A percentile compares a stretch with the other conserved stretches of the same genome.
These are phyloP conservation scores for Bryoerythrophyllum caledonicum DNA, from an alignment of 225 moss, liverwort and hornwort species.

Conservation along the genomic window DNA sequence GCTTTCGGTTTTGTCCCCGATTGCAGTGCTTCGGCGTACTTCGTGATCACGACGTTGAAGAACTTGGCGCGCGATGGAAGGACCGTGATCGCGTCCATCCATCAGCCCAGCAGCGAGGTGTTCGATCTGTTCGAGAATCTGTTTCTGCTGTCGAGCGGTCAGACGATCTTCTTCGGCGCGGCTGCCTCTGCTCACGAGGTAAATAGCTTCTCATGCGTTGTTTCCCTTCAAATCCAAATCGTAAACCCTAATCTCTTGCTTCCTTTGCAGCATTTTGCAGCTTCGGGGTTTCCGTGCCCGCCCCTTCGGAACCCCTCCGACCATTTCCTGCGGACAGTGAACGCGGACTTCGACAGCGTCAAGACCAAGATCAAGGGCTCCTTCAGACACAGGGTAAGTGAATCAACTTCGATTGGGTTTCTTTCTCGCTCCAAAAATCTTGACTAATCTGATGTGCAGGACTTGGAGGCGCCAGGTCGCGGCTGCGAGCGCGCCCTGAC, in stretches of 20 bases:
- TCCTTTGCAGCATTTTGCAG: constrained; percentile 69
- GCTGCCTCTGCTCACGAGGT: constrained; percentile 76
- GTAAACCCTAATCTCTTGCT: not conserved
- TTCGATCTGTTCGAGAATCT: constrained; percentile 88
- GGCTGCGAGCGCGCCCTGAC: constrained; percentile 50
- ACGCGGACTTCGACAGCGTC: constrained; percentile 87
- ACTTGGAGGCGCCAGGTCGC: constrained; percentile 47
- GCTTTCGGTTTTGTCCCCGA: not conserved
- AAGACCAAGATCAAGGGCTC: constrained; percentile 79
- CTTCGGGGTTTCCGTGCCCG: constrained; percentile 85
- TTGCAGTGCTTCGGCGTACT: constrained; percentile 86
- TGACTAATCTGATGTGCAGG: constrained; percentile 32
- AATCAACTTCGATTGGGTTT: too few relatives aligned
- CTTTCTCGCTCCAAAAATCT: too few relatives aligned
- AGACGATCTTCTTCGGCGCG: constrained; percentile 77
- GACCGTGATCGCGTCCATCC: constrained; percentile 91
- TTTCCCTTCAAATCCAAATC: too few relatives aligned
- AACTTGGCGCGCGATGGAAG: constrained; percentile 81
- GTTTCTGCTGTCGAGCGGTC: constrained; percentile 76
- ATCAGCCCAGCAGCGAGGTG: constrained; percentile 96
- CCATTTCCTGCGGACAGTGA: constrained; percentile 89
- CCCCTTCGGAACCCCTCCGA: constrained; percentile 84
- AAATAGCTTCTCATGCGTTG: not conserved
- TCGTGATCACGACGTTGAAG: constrained; percentile 77
- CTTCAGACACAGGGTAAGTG: constrained; percentile 59